phyloP scores from a whole-genome alignment of 73 alveolate genomes.

The Symbiodinium pilosum region DNA sequence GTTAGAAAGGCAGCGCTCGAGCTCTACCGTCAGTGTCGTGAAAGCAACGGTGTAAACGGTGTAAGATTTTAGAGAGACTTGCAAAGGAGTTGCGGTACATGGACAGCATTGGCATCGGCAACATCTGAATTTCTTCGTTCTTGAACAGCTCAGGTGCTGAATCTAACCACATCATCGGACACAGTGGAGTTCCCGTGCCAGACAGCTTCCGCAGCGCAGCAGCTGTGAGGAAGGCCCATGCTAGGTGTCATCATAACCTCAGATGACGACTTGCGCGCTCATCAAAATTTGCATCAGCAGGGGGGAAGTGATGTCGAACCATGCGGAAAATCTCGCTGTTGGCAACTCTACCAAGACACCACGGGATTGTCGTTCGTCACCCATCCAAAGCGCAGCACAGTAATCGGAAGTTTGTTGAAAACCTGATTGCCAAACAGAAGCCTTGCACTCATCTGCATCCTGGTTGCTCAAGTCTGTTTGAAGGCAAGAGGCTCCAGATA shows the following conservation, averaged over 20 bases:
- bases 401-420: constrained; percentile 47
- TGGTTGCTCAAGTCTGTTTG: not conserved
- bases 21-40: too few species aligned
- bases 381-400: constrained; percentile 52
- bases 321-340: too few species aligned
- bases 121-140: too few species aligned
- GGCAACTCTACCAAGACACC: not conserved
- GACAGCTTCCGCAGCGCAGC: constrained; percentile 70
- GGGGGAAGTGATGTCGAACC: too few species aligned
- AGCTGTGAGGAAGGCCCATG: constrained; percentile 34
- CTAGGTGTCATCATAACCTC: constrained; percentile 26
- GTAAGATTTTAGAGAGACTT: too few species aligned
- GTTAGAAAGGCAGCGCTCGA: too few species aligned
- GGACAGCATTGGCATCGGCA: too few species aligned
- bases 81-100: too few species aligned
- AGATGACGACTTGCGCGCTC: too few species aligned
- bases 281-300: too few species aligned
- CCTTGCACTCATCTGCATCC: too few species aligned
- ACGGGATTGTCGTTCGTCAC: constrained; percentile 59
- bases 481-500: not conserved
- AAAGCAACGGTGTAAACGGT: too few species aligned
- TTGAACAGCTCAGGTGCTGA: not conserved
- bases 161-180: not conserved
- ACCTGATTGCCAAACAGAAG: not conserved
- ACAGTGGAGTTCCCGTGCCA: not conserved